Conservation (phyloP, 2,329 filamentous ascomycete species). For the Pseudocercospora eumusae region DNA sequence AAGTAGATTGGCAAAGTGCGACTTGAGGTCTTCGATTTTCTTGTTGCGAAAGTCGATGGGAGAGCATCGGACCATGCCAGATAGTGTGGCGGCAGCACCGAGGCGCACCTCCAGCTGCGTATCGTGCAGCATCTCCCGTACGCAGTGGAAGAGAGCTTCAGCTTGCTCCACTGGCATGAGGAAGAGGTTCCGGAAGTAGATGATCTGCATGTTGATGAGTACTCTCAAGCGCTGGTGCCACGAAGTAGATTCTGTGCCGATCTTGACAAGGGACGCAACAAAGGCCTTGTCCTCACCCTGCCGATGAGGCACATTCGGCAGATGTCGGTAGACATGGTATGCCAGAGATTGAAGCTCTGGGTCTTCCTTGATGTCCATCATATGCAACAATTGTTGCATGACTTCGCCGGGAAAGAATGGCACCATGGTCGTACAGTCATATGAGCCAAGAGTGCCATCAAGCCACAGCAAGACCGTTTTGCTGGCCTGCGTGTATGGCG, state of each 20-base stretch:
- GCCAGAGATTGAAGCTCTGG: constrained; percentile 91
- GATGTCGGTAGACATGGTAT: constrained; percentile 93
- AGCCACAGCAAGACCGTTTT: constrained; percentile 97
- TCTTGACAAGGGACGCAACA: constrained; percentile 80
- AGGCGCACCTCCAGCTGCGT: constrained; percentile 90
- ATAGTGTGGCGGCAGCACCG: constrained; percentile 87
- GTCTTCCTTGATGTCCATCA: constrained; percentile 99
- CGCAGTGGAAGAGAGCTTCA: constrained; percentile 79
- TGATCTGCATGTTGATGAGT: constrained; percentile 96
- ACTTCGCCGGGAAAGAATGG: constrained; percentile 88
- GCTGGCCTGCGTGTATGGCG: constrained; percentile 89
- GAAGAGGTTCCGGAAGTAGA: constrained; percentile 96
- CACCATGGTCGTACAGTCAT: constrained; percentile 88
- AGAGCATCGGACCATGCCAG: constrained; percentile 97
- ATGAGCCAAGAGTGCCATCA: constrained; percentile 83
- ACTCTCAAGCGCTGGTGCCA: constrained; percentile 97
- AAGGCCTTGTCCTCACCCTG: constrained; percentile 82
- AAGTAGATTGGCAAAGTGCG: constrained; percentile 77
- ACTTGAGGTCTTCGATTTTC: constrained; percentile 73
- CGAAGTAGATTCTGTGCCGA: constrained; percentile 78
- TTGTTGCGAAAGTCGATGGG: constrained; percentile 75
- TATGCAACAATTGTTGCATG: constrained; percentile 90
- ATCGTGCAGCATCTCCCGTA: constrained; percentile 94
- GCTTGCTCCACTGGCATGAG: constrained; percentile 74
- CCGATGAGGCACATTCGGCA: constrained; percentile 92